Conservation (phyloP, 495 filamentous ascomycete species). For the Annulohypoxylon moriforme region DNA sequence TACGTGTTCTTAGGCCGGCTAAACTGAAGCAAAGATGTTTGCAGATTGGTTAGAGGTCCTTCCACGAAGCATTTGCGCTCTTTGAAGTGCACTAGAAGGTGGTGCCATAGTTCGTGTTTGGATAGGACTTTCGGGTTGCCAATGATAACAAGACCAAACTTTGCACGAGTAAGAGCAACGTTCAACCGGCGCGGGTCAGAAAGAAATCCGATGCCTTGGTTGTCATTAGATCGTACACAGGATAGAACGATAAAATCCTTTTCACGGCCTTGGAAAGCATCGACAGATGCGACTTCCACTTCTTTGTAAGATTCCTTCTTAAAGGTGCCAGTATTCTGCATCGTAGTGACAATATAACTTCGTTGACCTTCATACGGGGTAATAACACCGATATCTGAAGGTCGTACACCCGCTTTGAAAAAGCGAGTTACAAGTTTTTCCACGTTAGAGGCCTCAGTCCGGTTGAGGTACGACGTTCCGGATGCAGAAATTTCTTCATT, state of each 20-base stretch:
- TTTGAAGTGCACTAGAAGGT: conserved; percentile 96
- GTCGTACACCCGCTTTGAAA: conserved; percentile 98
- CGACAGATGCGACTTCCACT: conserved; percentile 97
- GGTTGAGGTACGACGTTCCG: conserved; percentile 97
- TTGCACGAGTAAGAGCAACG: conserved; percentile 96
- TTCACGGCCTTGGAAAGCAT: conserved; percentile 98
- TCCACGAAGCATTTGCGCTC: conserved; percentile 96
- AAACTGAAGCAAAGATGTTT: conserved; percentile 94
- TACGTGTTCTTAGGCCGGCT: conserved; percentile 92
- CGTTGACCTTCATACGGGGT: conserved; percentile 99
- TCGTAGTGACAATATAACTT: conserved; percentile 97
- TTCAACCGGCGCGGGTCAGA: conserved; percentile 98
- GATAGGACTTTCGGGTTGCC: conserved; percentile 98
- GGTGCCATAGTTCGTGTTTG: conserved; percentile 98
- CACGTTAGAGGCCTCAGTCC: conserved; percentile 95
- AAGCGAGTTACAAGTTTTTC: conserved; percentile 98
- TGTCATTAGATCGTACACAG: conserved; percentile 98
- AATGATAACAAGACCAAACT: conserved; percentile 94
- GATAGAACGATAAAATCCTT: conserved; percentile 99
- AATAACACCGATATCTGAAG: conserved; percentile 93
- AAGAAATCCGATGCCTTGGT: conserved; percentile 99
- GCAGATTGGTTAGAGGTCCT: conserved; percentile 94
- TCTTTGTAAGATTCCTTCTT: conserved; percentile 99
- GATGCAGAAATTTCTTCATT: conserved; percentile 98
- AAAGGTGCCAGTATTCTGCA: conserved; percentile 96